A percentile compares a stretch with the other conserved stretches of the same genome.
These are phyloP conservation scores for Coemansia pectinata DNA, from an alignment of 192 early-diverging fungal genomes.

Conservation along the genomic window DNA sequence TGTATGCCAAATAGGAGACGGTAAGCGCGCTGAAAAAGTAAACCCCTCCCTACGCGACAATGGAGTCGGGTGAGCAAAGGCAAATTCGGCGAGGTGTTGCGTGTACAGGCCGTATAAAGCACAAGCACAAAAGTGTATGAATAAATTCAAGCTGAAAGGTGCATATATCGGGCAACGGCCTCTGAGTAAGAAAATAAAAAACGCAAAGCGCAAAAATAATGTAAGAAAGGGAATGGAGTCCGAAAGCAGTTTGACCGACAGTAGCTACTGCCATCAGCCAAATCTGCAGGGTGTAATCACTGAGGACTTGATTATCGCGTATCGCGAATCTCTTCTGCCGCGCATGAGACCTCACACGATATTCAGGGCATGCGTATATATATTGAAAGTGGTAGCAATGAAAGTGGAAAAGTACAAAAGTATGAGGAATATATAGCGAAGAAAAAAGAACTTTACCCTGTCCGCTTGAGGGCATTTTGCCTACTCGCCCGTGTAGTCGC, in stretches of 20 bases:
- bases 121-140: not conserved
- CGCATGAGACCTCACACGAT: not conserved
- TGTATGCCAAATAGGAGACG: not conserved
- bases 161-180: not conserved
- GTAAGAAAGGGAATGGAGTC: not conserved
- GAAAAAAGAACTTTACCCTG: not conserved
- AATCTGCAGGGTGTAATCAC: not conserved
- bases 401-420: not conserved
- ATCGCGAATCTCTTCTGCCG: not conserved
- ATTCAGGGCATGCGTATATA: not conserved
- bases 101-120: not conserved
- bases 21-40: not conserved
- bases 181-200: not conserved
- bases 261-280: not conserved
- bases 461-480: not conserved
- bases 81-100: not conserved
- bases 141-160: not conserved
- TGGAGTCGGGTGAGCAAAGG: not conserved
- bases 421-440: not conserved
- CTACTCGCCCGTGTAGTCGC: slow-evolving; percentile 38
- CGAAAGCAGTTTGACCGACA: not conserved
- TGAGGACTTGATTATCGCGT: not conserved
- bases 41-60: not conserved
- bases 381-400: not conserved
- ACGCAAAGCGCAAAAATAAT: not conserved